These are phyloP conservation scores for Podaxis sp. DNA, from an alignment of 768 basidiomycete species.

Conservation along the genomic window DNA sequence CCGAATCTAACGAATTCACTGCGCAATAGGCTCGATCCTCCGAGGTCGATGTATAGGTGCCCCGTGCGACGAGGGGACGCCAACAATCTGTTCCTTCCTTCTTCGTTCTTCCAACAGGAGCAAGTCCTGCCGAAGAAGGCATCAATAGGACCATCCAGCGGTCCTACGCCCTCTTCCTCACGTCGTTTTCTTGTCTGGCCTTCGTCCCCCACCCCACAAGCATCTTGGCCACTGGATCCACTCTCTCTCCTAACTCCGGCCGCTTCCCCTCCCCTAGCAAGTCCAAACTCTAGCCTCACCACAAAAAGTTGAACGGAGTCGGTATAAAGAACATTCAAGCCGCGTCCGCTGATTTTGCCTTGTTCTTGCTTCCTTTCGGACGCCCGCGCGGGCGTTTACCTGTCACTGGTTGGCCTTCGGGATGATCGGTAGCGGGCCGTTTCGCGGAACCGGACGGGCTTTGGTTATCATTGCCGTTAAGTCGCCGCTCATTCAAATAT, in stretches of 20 bases:
- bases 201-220: neutral
- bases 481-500: conserved; percentile 61
- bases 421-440: conserved; percentile 23
- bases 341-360: conserved; percentile 20
- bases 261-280: neutral
- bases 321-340: neutral
- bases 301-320: neutral
- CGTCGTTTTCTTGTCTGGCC: neutral
- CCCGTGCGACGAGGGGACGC: neutral
- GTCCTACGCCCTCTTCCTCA: conserved; percentile 6
- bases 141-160: neutral
- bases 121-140: neutral
- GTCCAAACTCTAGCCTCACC: neutral
- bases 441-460: conserved; percentile 24
- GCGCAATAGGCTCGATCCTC: neutral
- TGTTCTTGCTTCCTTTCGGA: conserved; percentile 72
- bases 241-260: neutral
- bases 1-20: neutral
- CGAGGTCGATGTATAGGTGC: neutral
- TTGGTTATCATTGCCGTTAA: conserved; percentile 42
- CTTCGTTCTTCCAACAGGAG: neutral
- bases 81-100: neutral
- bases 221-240: neutral
- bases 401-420: conserved; percentile 23
- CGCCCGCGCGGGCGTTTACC: conserved; percentile 61